These are phyloP conservation scores for Geoglossum glabrum DNA, from an alignment of 495 filamentous ascomycete genomes.

Conservation along the genomic window DNA sequence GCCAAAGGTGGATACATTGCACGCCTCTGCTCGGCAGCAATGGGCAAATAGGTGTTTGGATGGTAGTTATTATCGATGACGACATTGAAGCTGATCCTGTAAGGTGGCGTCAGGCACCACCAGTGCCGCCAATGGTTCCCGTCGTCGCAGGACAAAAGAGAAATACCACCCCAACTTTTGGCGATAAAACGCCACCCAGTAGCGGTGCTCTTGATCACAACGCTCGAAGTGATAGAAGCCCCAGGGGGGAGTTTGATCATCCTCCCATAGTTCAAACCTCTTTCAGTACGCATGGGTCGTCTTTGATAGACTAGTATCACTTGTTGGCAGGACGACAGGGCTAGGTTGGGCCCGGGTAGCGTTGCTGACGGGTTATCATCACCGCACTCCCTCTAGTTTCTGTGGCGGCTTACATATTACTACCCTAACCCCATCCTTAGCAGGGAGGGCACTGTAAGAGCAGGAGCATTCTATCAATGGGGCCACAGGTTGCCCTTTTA, in stretches of 20 bases:
- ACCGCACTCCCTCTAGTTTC: no score
- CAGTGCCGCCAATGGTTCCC: not conserved
- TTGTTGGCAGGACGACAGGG: not conserved
- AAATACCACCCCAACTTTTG: not conserved
- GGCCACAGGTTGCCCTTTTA: no score
- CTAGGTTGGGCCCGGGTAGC: no score
- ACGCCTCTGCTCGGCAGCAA: slow-evolving; percentile 37
- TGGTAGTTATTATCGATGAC: slow-evolving; percentile 40
- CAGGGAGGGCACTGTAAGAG: no score
- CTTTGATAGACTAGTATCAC: not conserved
- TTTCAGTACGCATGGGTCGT: not conserved
- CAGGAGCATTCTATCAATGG: no score
- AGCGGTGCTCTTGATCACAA: not conserved
- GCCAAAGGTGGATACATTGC: slow-evolving; percentile 39
- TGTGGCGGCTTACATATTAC: no score
- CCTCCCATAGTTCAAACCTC: not conserved
- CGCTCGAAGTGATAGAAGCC: not conserved
- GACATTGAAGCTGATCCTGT: slow-evolving; percentile 10
- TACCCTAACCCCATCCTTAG: no score
- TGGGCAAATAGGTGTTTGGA: slow-evolving; percentile 40
- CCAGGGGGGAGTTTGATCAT: not conserved
- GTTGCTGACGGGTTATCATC: no score
- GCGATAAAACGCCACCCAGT: not conserved
- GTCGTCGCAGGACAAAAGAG: not conserved
- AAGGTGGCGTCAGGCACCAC: slow-evolving; percentile 3